Percentiles rank a stretch among this genome's conserved stretches.
These are phyloP conservation scores for Ganoderma meredithae DNA, from an alignment of 1,284 basidiomycete species.

Conservation along the genomic window DNA sequence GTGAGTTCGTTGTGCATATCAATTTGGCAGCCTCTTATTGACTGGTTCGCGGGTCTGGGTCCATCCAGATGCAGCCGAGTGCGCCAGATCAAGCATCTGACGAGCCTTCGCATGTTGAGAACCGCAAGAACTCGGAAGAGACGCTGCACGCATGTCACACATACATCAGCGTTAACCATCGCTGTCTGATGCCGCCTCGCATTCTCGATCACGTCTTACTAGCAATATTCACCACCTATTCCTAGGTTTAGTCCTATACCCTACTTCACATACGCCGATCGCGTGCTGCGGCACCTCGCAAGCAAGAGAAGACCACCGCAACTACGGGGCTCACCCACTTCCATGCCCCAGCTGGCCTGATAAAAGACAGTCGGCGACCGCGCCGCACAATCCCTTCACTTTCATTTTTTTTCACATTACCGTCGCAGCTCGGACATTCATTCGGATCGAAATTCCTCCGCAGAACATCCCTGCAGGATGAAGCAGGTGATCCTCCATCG, in stretches of 20 bases:
- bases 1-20: background rate
- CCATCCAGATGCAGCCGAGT: background rate
- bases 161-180: background rate
- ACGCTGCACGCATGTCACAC: background rate
- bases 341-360: background rate
- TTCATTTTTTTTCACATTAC: background rate
- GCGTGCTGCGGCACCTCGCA: background rate
- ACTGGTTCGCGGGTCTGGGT: background rate
- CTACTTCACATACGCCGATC: background rate
- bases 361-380: background rate
- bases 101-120: background rate
- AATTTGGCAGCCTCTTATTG: background rate
- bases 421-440: background rate
- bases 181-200: background rate
- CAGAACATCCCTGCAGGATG: slow-evolving; percentile 54
- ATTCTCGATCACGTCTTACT: background rate
- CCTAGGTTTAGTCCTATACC: background rate
- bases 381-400: background rate
- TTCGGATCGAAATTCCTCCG: slow-evolving; percentile 52
- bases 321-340: background rate
- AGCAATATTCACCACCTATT: background rate
- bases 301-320: background rate
- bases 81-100: background rate
- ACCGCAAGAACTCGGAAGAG: background rate
- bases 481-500: slow-evolving; percentile 62